Conservation (phyloP, 208 protist genomes). For the Leishmania arabica region DNA sequence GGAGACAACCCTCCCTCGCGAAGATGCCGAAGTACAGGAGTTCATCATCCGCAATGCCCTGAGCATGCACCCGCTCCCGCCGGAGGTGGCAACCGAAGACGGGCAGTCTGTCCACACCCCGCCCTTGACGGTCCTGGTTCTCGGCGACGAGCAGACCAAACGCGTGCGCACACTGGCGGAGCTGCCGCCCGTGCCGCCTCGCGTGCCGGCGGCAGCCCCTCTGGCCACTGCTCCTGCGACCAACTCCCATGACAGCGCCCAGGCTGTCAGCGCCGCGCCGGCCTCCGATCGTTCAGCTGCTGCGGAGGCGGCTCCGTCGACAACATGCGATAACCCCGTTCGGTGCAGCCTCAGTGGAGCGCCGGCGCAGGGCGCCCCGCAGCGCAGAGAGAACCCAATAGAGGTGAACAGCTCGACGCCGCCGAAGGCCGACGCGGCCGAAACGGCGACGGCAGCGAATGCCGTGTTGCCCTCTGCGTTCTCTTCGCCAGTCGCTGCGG, state of each 20-base stretch:
- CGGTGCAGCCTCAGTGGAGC: not conserved
- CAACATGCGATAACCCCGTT: too few species aligned
- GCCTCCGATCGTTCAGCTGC: not conserved
- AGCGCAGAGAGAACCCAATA: not conserved
- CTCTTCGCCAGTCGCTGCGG: not conserved
- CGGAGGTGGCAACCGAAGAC: slow-evolving; percentile 2
- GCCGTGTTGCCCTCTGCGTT: not conserved
- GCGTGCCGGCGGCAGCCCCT: not conserved
- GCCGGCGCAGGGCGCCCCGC: not conserved
- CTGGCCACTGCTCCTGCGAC: not conserved
- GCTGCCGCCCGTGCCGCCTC: slow-evolving; percentile 12
- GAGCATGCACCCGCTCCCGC: slow-evolving; percentile 29
- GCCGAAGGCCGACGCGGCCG: not conserved
- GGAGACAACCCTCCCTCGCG: slow-evolving; percentile 22
- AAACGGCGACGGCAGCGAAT: not conserved
- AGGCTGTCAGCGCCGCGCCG: not conserved
- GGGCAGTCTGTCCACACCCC: slow-evolving; percentile 6
- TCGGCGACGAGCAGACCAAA: slow-evolving; percentile 16
- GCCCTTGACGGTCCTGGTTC: slow-evolving; percentile 23
- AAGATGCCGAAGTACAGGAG: slow-evolving; percentile 37
- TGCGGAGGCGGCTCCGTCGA: not conserved
- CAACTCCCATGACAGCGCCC: not conserved
- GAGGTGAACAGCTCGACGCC: not conserved
- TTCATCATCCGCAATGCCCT: slow-evolving; percentile 32
- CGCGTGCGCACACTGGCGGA: slow-evolving; percentile 19